A percentile compares a stretch with the other conserved stretches of the same genome.
phyloP scores from a whole-genome alignment of 495 filamentous ascomycete genomes.

The Daldinia caldariorum region DNA sequence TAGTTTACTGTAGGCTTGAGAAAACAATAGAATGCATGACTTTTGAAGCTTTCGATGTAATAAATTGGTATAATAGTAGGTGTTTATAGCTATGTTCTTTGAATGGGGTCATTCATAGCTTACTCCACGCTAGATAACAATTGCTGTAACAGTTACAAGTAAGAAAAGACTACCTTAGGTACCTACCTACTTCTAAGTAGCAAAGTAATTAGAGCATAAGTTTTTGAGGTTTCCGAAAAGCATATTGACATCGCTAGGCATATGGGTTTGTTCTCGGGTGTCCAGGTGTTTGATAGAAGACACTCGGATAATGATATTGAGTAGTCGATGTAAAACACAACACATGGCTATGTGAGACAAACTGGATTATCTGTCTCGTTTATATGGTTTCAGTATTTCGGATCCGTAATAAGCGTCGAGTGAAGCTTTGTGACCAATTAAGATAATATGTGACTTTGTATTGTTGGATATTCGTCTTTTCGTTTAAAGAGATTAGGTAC shows the following conservation, averaged over 20 bases:
- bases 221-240: neutral
- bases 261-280: neutral
- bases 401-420: neutral
- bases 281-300: neutral
- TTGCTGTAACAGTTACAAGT: neutral
- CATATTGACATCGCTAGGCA: neutral
- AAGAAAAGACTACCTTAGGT: neutral
- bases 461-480: neutral
- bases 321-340: neutral
- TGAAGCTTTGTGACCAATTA: neutral
- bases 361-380: neutral
- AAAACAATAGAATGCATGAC: slow-evolving; percentile 4
- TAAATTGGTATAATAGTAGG: neutral
- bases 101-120: neutral
- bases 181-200: neutral
- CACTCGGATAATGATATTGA: neutral
- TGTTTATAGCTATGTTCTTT: neutral
- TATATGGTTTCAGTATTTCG: neutral
- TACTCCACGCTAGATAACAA: neutral
- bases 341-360: neutral
- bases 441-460: neutral
- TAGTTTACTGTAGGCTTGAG: neutral
- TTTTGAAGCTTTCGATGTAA: neutral
- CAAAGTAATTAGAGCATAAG: neutral
- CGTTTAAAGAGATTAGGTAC: too few relatives aligned